Evolutionary conservation across 345 rosid genomes (phyloP).

Genomic region (Laguncularia racemosa): DNA sequence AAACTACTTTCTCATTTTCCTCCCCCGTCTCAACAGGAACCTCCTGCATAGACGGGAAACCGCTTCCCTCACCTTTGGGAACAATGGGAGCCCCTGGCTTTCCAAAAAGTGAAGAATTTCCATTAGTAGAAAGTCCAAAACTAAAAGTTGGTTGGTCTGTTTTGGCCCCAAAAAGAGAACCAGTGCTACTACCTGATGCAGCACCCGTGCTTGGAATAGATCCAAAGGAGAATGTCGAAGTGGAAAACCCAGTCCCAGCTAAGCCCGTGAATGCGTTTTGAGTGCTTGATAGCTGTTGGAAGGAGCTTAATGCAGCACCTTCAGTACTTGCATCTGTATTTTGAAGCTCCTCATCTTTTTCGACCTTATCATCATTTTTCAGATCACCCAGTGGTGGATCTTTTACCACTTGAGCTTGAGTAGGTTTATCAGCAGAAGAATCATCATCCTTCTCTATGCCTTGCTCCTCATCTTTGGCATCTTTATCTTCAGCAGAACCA

Average conservation of each 20-base stretch:
- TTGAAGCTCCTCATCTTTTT: constrained; percentile 28
- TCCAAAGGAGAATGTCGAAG: constrained; percentile 64
- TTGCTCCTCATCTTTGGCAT: constrained; percentile 14
- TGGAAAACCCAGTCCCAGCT: constrained; percentile 80
- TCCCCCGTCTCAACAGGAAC: constrained; percentile 87
- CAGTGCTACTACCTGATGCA: constrained; percentile 22
- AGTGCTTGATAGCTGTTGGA: constrained; percentile 89
- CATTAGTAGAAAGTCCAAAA: constrained; percentile 51
- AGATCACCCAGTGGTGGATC: constrained; percentile 28
- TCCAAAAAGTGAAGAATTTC: constrained; percentile 51
- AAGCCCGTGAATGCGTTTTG: constrained; percentile 94
- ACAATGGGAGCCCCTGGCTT: constrained; percentile 36
- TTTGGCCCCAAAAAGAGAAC: constrained; percentile 37
- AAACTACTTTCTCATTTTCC: constrained; percentile 76
- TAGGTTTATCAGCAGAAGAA: constrained; percentile 26
- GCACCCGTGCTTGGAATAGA: constrained; percentile 46
- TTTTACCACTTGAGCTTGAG: constrained; percentile 26
- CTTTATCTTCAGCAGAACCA: constrained; percentile 8
- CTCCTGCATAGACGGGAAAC: constrained; percentile 67
- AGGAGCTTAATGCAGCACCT: constrained; percentile 55
- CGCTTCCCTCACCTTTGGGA: constrained; percentile 54
- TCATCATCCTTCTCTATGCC: constrained; percentile 17
- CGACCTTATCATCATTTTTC: constrained; percentile 27
- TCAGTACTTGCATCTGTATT: constrained; percentile 38
- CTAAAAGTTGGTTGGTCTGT: constrained; percentile 36